Base-by-base conservation (phyloP, 352 stramenopile species). In the Thraustotheca clavata region DNA sequence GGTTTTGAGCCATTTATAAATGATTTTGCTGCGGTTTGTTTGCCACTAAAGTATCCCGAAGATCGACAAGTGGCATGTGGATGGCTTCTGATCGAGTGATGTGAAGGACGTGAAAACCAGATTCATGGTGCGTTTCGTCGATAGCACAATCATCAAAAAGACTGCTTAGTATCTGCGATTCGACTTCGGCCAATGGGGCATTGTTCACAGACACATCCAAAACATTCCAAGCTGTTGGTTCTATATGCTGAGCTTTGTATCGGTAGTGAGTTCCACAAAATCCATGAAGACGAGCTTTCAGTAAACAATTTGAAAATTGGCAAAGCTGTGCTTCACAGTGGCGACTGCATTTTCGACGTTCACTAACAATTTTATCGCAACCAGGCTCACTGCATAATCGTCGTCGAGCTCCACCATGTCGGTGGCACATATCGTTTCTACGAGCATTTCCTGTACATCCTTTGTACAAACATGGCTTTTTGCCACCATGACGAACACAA, bases 331-430 rank as follows among this genome's bases (percentile, higher is more conserved):
- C 34, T 24, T 52, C 57, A 22, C 57, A 40, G 57, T 65, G 57
- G 2, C 57, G 57, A 26, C 26, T 26, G 39, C 57, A 65, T 32
- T 65, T 65, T 40, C 47, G 57, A 12, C 57, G 57, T 12, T 43
- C 57, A 33, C 47, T 43, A 7, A 43, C 43, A 31, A 52, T 52
- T 31, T 52, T 61, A 38, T 61, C 52, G 48, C 48, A 57, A 33
- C 20, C 48, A 16, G 48, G 48, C 48, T 57, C 26, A 8, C 9
- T 26, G 20, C 43, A 52, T n/a, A 57, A 33, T 9, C 26, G n/a
- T 12, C 27, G 26, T 29, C 48, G 26, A 2, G 48, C 26, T 29
- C 26, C 26, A 31, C 43, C 43, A 33, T 65, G 57, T 18, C n/a
- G 46, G 29, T 55, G 47, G 57, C 57, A 65, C 24, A 55, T 34